Base-by-base conservation (phyloP, 2,329 filamentous ascomycete species). In the Elsinoe necatrix region DNA sequence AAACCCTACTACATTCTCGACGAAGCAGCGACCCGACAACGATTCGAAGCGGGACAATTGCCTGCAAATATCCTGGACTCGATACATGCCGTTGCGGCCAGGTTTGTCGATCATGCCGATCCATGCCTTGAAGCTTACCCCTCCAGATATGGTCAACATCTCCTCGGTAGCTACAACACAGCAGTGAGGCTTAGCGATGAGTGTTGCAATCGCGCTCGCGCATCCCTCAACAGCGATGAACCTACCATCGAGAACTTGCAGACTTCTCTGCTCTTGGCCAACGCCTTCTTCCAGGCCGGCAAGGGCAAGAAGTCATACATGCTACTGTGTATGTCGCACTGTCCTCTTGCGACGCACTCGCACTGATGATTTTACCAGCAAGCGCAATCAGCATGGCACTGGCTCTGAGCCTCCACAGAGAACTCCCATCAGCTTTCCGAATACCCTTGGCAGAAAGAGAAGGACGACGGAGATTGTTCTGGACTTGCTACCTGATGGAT, bases 271-370 rank as follows among this genome's bases (percentile, higher is more conserved):
- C 76, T 95, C 8, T 79, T 95, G 1, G 82, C 86, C 0, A 82
- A 85, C 66, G 84, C 87, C 2, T 91, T 84, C 64, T 89, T 84
- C 50, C 88, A 89, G 34, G 78, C 83, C 27, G 89, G 89, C 23
- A 84, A 86, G 64, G 87, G 89, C 14, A 92, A 88, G 71, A 93
- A 87, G 70, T 85, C 87, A 0, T 93, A 90, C 63, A 95, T 95
- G 89, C 77, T 90, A 37, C 77, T 95, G 63, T 82, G 88, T 88
- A 83, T 62, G 61, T 58, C 55, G 29, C 23, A 4, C 14, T 31
- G 9, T 31, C 5, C 23, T 16, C 4, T 16, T 1, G 16, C 39
- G 18, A 18, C 20, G 37, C 25, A 25, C 21, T 31, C 20, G 12
- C 8, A 60, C 74, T 78, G 63, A 80, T 62, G 29, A 1, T 1